Evolutionary conservation across 495 filamentous ascomycete species (phyloP).

Genomic region (Parathielavia appendiculata): DNA sequence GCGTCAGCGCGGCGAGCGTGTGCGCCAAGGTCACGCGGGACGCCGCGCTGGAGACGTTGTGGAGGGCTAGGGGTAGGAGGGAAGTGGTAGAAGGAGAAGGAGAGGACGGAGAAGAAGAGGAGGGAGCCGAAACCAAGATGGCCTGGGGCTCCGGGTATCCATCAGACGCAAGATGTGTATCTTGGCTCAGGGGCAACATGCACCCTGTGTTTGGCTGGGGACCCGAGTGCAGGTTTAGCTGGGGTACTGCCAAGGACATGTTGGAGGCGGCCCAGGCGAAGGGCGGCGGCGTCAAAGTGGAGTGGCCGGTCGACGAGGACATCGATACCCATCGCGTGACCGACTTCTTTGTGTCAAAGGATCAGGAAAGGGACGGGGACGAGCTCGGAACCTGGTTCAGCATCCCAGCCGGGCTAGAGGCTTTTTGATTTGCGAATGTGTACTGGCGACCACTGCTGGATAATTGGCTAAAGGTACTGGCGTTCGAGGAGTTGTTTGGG

Average conservation of each 20-base stretch:
- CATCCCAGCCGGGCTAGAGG: constrained; percentile 51
- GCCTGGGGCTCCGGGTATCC: constrained; percentile 92
- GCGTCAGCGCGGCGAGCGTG: constrained; percentile 87
- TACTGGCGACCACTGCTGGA: constrained; percentile 9
- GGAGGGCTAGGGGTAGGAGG: constrained; percentile 19
- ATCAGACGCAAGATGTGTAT: constrained; percentile 72
- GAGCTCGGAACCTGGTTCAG: constrained; percentile 64
- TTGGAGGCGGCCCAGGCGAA: constrained; percentile 57
- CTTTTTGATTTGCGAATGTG: constrained; percentile 43
- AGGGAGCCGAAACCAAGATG: constrained; percentile 12
- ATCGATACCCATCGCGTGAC: constrained; percentile 61
- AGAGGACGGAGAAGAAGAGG: constrained; percentile 2
- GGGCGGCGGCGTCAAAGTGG: constrained; percentile 57
- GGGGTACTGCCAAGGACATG: constrained; percentile 92
- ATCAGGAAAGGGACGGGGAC: constrained; percentile 43
- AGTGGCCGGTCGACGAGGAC: constrained; percentile 72
- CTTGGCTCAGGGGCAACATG: constrained; percentile 81
- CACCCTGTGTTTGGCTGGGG: constrained; percentile 95
- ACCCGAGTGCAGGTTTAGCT: constrained; percentile 84
- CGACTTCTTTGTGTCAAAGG: constrained; percentile 56
- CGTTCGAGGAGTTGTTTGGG: constrained; percentile 17
- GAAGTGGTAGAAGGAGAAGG: constrained; percentile 14
- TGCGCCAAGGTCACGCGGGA: constrained; percentile 95
- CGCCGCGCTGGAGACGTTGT: constrained; percentile 66
- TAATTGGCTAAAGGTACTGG: constrained; percentile 5